A percentile compares a stretch with the other conserved stretches of the same genome.
Conservation (phyloP, 345 rosid genomes). For the Populus euphratica region DNA sequence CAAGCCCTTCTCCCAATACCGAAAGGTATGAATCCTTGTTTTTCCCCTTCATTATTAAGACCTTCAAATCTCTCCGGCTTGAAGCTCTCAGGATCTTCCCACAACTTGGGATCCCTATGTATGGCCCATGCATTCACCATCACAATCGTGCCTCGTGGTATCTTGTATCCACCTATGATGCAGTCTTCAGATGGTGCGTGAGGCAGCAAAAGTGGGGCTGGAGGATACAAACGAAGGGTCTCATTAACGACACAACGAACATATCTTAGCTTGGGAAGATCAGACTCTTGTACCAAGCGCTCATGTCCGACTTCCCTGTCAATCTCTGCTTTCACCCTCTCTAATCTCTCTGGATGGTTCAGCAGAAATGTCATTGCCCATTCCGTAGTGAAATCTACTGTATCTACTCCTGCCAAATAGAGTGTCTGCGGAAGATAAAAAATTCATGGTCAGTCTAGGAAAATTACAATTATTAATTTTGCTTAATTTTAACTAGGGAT, state of each 20-base stretch:
- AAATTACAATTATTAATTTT: no score
- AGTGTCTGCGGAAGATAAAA: constrained; percentile 1
- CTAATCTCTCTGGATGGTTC: constrained; percentile 23
- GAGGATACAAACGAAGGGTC: constrained; percentile 20
- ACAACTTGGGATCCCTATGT: constrained; percentile 32
- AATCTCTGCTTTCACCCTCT: constrained; percentile 20
- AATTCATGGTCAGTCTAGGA: no score
- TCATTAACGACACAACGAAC: constrained; percentile 23
- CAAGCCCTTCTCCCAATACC: constrained; percentile 18
- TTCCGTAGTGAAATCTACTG: constrained; percentile 24
- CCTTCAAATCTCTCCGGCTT: constrained; percentile 40
- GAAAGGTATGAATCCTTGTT: constrained; percentile 24
- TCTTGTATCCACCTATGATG: constrained; percentile 21
- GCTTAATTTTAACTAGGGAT: no score
- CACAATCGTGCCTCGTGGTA: constrained; percentile 24
- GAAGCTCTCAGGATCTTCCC: constrained; percentile 27
- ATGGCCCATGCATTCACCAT: not conserved
- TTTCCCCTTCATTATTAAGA: not conserved
- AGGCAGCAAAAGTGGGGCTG: constrained; percentile 26
- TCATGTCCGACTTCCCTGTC: constrained; percentile 16
- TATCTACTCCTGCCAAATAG: constrained; percentile 30
- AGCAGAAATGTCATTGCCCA: constrained; percentile 42
- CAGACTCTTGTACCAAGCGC: constrained; percentile 23
- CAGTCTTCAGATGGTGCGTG: constrained; percentile 24
- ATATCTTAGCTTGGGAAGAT: constrained; percentile 17